Evolutionary conservation across 192 early-diverging fungal species (phyloP).

Genomic region (Rhizophlyctis rosea): DNA sequence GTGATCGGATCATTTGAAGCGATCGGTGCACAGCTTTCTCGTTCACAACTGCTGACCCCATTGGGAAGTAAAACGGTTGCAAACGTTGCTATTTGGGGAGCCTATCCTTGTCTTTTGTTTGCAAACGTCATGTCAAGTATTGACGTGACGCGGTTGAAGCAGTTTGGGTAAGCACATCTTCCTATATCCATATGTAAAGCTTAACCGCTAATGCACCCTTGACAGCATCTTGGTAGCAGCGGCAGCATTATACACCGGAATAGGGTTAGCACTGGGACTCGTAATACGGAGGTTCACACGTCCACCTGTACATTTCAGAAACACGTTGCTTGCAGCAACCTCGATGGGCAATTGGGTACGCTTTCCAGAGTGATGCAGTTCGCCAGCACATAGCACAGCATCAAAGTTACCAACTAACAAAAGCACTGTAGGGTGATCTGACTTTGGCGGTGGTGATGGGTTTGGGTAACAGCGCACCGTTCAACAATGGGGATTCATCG

Average conservation of each 20-base stretch:
- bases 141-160: slow-evolving; percentile 7
- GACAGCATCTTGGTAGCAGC: not conserved
- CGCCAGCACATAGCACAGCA: no score
- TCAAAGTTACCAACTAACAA: no score
- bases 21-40: no score
- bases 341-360: slow-evolving; percentile 31
- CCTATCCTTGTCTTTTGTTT: slow-evolving; percentile 36
- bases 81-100: slow-evolving; percentile 23
- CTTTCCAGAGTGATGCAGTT: no score
- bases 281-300: slow-evolving; percentile 1
- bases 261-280: slow-evolving; percentile 22
- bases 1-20: not conserved
- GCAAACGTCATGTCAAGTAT: slow-evolving; percentile 28
- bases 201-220: not conserved
- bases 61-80: not conserved
- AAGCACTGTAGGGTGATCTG: slow-evolving; percentile 17
- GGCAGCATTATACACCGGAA: not conserved
- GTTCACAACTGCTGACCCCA: not conserved
- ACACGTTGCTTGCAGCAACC: slow-evolving; percentile 14
- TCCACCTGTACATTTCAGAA: not conserved
- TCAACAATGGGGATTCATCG: slow-evolving; percentile 18
- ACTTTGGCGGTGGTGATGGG: slow-evolving; percentile 27
- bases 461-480: slow-evolving; percentile 24
- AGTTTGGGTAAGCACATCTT: slow-evolving; percentile 7
- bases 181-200: not conserved